Evolutionary conservation across 2,329 filamentous ascomycete genomes (phyloP), one percentile per base, ranked within the genome.

Genomic region (Drechslerella coelobrocha): DNA sequence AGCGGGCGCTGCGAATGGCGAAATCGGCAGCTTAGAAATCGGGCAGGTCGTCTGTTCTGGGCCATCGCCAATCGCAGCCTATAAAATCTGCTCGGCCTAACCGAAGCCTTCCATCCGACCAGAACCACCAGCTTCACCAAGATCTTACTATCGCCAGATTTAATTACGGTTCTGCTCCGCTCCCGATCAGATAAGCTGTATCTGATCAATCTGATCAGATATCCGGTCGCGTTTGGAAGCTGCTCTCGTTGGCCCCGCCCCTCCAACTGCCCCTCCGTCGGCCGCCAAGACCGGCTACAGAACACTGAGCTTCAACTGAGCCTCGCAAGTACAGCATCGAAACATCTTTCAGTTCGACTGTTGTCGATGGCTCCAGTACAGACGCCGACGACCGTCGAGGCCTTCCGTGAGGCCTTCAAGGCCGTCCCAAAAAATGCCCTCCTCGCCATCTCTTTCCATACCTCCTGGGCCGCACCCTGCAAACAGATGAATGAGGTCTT

Each of bases 391-490:
- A 87, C 85, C 75, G 86, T 91, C 76, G 81, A 84, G 75, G 86
- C 87, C 76, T 97, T 94, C 87, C 83, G 87, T 74, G 81, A 85
- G 74, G 84, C 89, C 77, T 82, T 90, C 73, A 82, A 83, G 73
- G 83, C 86, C 43, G 83, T 92, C 12, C 85, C 90, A 9, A 78
- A 88, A 1, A 84, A 87, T 14, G 86, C 89, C 14, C 86, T 97
- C 69, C 84, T 93, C 73, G 84, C 97, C 77, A 86, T 96, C 78
- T 97, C 92, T 79, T 99, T 99, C 83, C 90, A 97, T 79, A 92
- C 94, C 19, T 90, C 92, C 74, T 99, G 94, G 94, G 94, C 94
- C 27, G 92, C 92, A 68, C 94, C 94, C 48, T 97, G 94, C 83
- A 88, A 90, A 73, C 92, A 97, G 81, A 97, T 97, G 92, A 86